A percentile compares a stretch with the other conserved stretches of the same genome.
These are phyloP conservation scores for Chaetoceros muelleri DNA, from an alignment of 108 stramenopile genomes.

Conservation along the genomic window DNA sequence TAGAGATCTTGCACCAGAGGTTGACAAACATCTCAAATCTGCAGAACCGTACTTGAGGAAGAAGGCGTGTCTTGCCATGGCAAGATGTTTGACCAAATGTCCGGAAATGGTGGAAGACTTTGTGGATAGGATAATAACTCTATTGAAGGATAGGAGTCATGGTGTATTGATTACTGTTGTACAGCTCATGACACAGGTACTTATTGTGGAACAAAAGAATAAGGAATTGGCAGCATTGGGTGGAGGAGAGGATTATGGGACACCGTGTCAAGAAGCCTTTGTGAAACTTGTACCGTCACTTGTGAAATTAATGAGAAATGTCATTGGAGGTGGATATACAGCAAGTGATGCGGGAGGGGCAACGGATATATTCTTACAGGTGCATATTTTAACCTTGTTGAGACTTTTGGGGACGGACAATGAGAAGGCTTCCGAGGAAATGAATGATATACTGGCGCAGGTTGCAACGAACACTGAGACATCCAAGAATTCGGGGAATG, in stretches of 20 bases:
- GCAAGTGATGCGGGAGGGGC: constrained; percentile 94
- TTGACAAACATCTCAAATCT: constrained; percentile 87
- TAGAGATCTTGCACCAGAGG: constrained; percentile 90
- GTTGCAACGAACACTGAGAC: constrained; percentile 99
- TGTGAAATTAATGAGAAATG: constrained; percentile 87
- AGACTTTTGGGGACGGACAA: constrained; percentile 78
- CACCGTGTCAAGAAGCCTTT: constrained; percentile 57
- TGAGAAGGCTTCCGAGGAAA: constrained; percentile 79
- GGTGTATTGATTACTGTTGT: constrained; percentile 93
- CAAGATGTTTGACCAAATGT: constrained; percentile 81
- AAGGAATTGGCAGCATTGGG: constrained; percentile 27
- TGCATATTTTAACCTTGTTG: constrained; percentile 84
- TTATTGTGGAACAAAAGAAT: constrained; percentile 65
- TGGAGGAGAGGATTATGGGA: constrained; percentile 32
- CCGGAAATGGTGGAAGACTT: constrained; percentile 98
- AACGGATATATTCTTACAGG: constrained; percentile 94
- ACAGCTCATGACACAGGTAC: constrained; percentile 89
- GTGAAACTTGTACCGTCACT: constrained; percentile 81
- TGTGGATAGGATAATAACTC: constrained; percentile 69
- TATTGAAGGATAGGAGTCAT: constrained; percentile 93
- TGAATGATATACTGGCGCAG: constrained; percentile 98
- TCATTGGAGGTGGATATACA: constrained; percentile 71
- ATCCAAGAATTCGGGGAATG: constrained; percentile 96
- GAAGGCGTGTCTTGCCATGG: constrained; percentile 95
- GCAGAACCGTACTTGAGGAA: constrained; percentile 84